Evolutionary conservation across 257 asterid species (phyloP).

Genomic region (Scutellaria galericulata): DNA sequence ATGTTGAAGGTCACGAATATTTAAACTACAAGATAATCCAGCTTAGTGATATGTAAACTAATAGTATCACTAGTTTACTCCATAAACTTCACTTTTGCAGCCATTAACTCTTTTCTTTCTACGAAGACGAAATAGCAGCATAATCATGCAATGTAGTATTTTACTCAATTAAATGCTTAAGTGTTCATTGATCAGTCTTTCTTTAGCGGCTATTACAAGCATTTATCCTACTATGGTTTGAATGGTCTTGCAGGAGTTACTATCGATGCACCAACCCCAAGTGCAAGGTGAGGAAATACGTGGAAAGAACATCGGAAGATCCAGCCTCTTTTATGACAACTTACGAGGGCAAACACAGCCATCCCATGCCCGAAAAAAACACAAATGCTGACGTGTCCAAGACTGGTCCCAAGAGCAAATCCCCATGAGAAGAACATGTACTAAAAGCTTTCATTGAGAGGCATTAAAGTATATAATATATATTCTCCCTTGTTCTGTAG

Average conservation of each 20-base stretch:
- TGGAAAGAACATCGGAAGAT: constrained; percentile 74
- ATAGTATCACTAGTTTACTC: not conserved
- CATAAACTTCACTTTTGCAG: no score
- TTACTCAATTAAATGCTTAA: not conserved
- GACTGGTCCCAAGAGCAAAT: constrained; percentile 40
- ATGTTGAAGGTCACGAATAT: not conserved
- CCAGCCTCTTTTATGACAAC: constrained; percentile 66
- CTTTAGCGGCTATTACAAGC: not conserved
- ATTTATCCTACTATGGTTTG: not conserved
- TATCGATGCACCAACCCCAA: constrained; percentile 74
- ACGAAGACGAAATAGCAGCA: no score
- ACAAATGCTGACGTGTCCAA: constrained; percentile 44
- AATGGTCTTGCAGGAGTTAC: constrained; percentile 70
- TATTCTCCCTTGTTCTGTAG: not conserved
- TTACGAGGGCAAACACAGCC: constrained; percentile 85
- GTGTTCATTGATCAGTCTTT: not conserved
- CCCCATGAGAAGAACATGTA: not conserved
- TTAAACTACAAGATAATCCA: not conserved
- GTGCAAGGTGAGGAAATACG: constrained; percentile 76
- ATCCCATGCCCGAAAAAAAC: constrained; percentile 33
- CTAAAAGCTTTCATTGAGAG: not conserved
- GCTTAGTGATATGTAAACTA: not conserved
- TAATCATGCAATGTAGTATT: no score
- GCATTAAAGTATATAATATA: not conserved
- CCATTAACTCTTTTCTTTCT: no score